Percentiles rank a stretch among this genome's conserved stretches.
Evolutionary conservation across 306 rosid genomes (phyloP).

Genomic region (Vigna mungo): DNA sequence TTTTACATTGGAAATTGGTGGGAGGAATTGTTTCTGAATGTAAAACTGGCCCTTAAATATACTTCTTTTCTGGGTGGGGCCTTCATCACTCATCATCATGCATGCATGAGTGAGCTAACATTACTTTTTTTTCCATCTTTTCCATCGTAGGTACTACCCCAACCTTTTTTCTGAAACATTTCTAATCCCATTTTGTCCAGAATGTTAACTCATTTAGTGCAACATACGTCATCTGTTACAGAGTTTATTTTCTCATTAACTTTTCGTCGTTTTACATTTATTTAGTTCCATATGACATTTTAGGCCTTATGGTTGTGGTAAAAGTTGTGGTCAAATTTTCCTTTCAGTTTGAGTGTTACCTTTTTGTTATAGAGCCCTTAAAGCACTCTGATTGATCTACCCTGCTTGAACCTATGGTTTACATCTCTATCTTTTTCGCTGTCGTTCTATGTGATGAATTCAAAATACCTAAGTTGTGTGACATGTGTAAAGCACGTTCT

Average conservation of each 20-base stretch:
- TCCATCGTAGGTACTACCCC: background rate
- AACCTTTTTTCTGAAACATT: background rate
- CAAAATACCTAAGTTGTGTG: background rate
- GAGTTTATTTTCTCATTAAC: background rate
- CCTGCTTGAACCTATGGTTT: background rate
- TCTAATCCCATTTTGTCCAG: background rate
- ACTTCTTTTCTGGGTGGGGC: background rate
- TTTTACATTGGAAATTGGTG: background rate
- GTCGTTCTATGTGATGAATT: background rate
- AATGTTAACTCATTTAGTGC: background rate
- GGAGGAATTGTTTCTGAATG: background rate
- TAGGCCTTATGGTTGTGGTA: background rate
- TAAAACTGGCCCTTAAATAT: background rate
- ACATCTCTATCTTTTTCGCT: background rate
- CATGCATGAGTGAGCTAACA: background rate
- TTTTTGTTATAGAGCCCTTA: background rate
- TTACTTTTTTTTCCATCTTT: background rate
- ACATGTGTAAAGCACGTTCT: conserved; percentile 1
- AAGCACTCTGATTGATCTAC: background rate
- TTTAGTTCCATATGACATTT: background rate
- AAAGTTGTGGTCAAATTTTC: background rate
- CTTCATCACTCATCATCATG: background rate
- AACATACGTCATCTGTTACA: background rate
- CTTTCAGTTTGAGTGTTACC: background rate
- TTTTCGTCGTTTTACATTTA: background rate